Evolutionary conservation across 2,329 filamentous ascomycete species (phyloP), one percentile per base, ranked within the genome.

Genomic region (Pseudogymnoascus sp.): DNA sequence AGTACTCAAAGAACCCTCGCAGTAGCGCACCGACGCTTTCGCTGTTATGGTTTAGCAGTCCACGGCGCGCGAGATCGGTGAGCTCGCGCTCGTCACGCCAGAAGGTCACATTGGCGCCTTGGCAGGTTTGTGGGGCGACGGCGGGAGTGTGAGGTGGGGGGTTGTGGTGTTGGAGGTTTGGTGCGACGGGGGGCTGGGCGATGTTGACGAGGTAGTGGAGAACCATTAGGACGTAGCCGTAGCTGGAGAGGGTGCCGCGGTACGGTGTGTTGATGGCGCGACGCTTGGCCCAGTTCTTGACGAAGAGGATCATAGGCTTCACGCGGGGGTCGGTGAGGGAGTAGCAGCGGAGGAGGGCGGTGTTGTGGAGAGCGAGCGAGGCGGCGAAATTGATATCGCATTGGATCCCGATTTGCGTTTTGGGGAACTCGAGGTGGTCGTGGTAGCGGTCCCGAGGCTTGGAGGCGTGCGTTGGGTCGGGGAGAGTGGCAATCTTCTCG

Each of bases 371-470:
- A 1, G 87, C 91, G 2, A 96, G 82, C 47, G 89, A 85, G 15
- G 91, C 91, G 1, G 88, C 88, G 71, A 96, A 96, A 73, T 96
- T 96, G 78, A 97, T 90, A 70, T 96, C 91, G 71, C 90, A 94
- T 71, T 92, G 89, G 12, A 93, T 89, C n/a, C 91, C 91, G 28
- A 88, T 82, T 3, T 86, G 87, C 7, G 78, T 77, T 69, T 90
- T 90, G 5, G 89, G 89, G 62, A 93, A 93, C 71, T 94, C 90
- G 2, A 95, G 81, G 22, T 77, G 77, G 67, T 86, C 81, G 62
- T 75, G 76, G 69, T 82, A 82, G 30, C 76, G 77, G 65, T 85
- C 79, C 62, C 77, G 77, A 4, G 80, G 76, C 64, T 81, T 79
- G 6, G 78, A 73, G 41, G 73, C 76, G n/a, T 79, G 74, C 58